phyloP scores from a whole-genome alignment of 2,329 filamentous ascomycete genomes.

The Furcasterigmium sp. region DNA sequence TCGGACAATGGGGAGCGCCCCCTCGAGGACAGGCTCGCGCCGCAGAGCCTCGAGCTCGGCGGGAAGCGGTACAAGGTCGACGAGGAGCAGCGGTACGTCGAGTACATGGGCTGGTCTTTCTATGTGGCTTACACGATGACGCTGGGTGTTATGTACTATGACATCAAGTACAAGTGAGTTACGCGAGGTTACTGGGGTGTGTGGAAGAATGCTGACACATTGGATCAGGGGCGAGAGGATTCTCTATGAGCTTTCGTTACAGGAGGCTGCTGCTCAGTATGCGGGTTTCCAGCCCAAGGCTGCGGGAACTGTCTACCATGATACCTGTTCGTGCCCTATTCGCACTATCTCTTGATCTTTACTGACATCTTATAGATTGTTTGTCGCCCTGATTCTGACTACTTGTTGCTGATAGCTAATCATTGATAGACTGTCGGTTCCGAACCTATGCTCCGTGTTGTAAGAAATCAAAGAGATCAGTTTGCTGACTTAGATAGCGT shows the following conservation, averaged over 20 bases:
- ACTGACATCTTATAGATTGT: no score
- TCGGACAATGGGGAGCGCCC: slow-evolving; percentile 21
- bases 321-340: slow-evolving; percentile 17
- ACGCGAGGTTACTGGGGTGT: no score
- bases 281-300: slow-evolving; percentile 40
- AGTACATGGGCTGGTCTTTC: slow-evolving; percentile 49
- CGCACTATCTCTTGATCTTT: no score
- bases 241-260: slow-evolving; percentile 37
- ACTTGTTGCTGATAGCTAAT: no score
- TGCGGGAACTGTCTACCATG: slow-evolving; percentile 35
- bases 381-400: no score
- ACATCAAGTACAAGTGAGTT: slow-evolving; percentile 27
- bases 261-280: slow-evolving; percentile 49
- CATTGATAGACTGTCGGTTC: no score
- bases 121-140: slow-evolving; percentile 39
- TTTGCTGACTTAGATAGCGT: slow-evolving; percentile 8
- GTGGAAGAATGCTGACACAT: no score
- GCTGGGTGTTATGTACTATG: slow-evolving; percentile 40
- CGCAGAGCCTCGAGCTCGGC: slow-evolving; percentile 28
- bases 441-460: no score
- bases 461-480: no score
- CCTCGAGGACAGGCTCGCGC: slow-evolving; percentile 27
- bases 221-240: no score
- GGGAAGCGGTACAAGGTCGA: slow-evolving; percentile 39
- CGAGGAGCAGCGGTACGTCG: slow-evolving; percentile 36